These are phyloP conservation scores for Penicillium concentricum DNA, from an alignment of 2,329 filamentous ascomycete genomes.

Conservation along the genomic window DNA sequence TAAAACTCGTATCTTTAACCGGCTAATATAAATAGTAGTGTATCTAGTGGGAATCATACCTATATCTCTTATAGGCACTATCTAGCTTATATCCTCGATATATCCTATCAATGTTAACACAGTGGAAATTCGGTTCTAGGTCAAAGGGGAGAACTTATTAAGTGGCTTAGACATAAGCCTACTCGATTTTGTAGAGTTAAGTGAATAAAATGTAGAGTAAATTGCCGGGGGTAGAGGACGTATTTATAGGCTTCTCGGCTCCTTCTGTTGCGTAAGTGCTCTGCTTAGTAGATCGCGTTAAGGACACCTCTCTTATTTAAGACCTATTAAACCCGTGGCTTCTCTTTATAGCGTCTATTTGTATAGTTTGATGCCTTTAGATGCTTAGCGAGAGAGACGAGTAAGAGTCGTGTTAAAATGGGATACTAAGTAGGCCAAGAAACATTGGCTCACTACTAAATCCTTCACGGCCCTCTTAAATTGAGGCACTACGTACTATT, in stretches of 20 bases:
- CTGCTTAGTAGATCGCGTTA: not conserved
- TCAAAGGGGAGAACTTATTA: not conserved
- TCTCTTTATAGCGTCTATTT: not conserved
- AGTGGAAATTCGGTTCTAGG: not conserved
- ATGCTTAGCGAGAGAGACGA: not conserved
- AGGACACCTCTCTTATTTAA: not conserved
- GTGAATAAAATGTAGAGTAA: not conserved
- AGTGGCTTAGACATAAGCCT: not conserved
- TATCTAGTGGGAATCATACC: too few species aligned
- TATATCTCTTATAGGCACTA: not conserved
- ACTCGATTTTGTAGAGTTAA: not conserved
- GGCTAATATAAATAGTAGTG: not conserved
- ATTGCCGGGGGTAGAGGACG: not conserved
- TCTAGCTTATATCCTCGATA: not conserved
- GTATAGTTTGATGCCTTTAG: not conserved
- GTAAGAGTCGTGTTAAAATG: not conserved
- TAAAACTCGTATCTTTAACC: not conserved
- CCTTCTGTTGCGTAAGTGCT: too few species aligned
- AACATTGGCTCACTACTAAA: not conserved
- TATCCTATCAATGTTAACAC: not conserved
- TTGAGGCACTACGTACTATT: not conserved
- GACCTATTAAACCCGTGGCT: not conserved
- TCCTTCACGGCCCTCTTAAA: not conserved
- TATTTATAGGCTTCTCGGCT: not conserved
- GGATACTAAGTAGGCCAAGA: not conserved